Conservation (phyloP, 2,329 filamentous ascomycete species). For the Chrysosporium queenslandicum region DNA sequence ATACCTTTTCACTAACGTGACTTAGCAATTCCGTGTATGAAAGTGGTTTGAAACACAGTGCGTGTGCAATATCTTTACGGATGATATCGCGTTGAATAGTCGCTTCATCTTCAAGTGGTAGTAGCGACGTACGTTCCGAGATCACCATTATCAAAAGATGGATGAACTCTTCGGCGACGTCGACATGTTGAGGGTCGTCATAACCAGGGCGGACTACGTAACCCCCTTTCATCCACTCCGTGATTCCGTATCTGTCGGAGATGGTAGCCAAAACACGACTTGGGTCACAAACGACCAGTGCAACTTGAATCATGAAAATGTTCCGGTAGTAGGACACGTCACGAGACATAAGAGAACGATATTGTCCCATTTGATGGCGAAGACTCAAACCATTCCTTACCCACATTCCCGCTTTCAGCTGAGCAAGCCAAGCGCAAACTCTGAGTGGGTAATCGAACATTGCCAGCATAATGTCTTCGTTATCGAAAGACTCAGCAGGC, state of each 20-base stretch:
- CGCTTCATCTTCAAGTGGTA: conserved; percentile 29
- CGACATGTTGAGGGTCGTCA: conserved; percentile 79
- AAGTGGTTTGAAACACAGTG: conserved; percentile 89
- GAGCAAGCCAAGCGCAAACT: conserved; percentile 90
- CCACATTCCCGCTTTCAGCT: conserved; percentile 99
- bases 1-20: conserved; percentile 78
- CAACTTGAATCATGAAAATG: conserved; percentile 85
- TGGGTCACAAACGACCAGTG: conserved; percentile 74
- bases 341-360: conserved; percentile 76
- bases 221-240: conserved; percentile 73
- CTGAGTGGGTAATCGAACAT: conserved; percentile 88
- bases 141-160: conserved; percentile 85
- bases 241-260: conserved; percentile 82
- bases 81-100: conserved; percentile 58
- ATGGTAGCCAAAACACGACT: conserved; percentile 77
- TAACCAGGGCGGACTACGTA: conserved; percentile 66
- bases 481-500: conserved; percentile 36
- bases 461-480: conserved; percentile 73
- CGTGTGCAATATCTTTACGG: conserved; percentile 81
- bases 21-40: conserved; percentile 85
- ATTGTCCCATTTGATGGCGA: conserved; percentile 87
- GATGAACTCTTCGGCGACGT: conserved; percentile 91
- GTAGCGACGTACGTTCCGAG: conserved; percentile 73
- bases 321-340: conserved; percentile 93
- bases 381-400: conserved; percentile 94